Base-by-base conservation (phyloP, 805 yeast species). In the Myxozyma monticola region DNA sequence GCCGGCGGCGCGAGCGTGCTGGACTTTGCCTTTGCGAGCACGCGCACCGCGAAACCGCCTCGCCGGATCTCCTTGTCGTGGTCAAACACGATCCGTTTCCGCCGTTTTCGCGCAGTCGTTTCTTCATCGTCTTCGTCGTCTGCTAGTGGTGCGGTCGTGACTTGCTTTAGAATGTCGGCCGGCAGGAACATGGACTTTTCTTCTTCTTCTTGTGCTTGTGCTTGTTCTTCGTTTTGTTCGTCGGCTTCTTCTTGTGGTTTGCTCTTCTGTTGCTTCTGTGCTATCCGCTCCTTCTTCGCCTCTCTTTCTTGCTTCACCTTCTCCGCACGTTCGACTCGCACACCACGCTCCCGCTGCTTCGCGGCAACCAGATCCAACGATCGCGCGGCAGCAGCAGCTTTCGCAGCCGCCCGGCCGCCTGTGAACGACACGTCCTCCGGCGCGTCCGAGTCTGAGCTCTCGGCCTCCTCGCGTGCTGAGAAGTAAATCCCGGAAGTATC, bases 361-460 rank as follows among this genome's bases (percentile, higher is more conserved):
- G 34, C 28, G n/a, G 29, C 31, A 14, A 41, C 42, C 17, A 41
- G 12, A 6, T 24, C 28, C 8, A 25, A 20, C 12, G 24, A 22
- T 22, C 49, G 44, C 20, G 36, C 47, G 1, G 39, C 25, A 17
- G 18, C 43, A 5, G 42, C 47, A 3, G 38, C 52, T 2, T 18
- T n/a, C 22, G 24, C 45, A 10, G 36, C 29, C 6, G n/a, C 22
- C 6, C 31, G 18, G 9, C 56, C 40, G 12, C 46, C 48, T 5
- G 33, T 15, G 26, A 54, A 46, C 20, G 58, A 54, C 22, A 51
- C 46, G 29, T 54, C 58, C 26, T 54, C 58, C 4, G 58, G 58
- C 18, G 56, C 58, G n/a, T 44, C 49, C 14, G 37, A 37, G 42
- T 42, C 49, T 15, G 24, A 33, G 25, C 43, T 50, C 25, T 43